These are phyloP conservation scores for Elasticomyces elasticus DNA, from an alignment of 495 filamentous ascomycete genomes.

Conservation along the genomic window DNA sequence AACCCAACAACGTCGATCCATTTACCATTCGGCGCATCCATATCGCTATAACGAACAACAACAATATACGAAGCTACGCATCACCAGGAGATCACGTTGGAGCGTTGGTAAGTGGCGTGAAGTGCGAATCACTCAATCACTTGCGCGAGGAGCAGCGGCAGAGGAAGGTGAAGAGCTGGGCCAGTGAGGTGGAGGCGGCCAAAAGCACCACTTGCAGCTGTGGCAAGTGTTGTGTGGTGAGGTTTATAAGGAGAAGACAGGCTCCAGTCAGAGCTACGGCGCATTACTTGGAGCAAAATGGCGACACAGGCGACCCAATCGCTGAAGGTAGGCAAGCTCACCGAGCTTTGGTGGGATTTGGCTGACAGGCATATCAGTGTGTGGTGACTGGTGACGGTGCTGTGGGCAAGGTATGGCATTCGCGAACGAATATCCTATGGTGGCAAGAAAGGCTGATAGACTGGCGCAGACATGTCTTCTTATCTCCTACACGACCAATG, in stretches of 20 bases:
- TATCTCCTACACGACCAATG: slow-evolving; percentile 98
- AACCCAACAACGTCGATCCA: not conserved
- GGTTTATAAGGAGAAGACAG: not conserved
- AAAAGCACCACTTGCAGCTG: not conserved
- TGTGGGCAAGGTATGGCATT: slow-evolving; percentile 74
- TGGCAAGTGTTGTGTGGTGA: not conserved
- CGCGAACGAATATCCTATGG: not conserved
- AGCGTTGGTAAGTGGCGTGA: not conserved
- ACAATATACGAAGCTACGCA: not conserved
- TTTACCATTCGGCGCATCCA: not conserved
- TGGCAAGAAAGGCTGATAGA: slow-evolving; percentile 17
- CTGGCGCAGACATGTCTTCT: slow-evolving; percentile 83
- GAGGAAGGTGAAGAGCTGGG: not conserved
- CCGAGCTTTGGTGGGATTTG: not conserved
- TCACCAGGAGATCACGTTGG: not conserved
- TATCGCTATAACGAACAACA: not conserved
- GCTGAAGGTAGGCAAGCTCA: slow-evolving; percentile 49
- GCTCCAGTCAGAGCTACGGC: not conserved
- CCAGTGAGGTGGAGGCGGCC: not conserved
- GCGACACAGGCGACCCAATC: slow-evolving; percentile 61
- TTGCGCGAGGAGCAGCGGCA: not conserved
- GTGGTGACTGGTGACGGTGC: slow-evolving; percentile 98
- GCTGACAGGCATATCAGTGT: slow-evolving; percentile 48
- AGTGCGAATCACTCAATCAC: not conserved
- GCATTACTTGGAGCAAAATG: slow-evolving; percentile 4